Evolutionary conservation across 257 asterid species (phyloP).

Genomic region (Schizonepeta tenuifolia): DNA sequence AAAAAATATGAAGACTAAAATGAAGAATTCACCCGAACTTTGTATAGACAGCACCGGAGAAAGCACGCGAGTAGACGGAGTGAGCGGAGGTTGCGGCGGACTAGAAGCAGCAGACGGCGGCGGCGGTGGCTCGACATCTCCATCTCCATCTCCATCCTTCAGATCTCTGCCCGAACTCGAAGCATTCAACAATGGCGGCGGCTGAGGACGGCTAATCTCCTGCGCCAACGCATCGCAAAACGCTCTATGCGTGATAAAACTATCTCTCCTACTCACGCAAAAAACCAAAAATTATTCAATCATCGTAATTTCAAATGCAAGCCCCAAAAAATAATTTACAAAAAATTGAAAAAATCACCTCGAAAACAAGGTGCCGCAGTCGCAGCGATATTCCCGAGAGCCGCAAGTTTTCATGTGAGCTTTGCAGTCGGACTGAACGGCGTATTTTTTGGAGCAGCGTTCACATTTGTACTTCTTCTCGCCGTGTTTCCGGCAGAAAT

Average conservation of each 20-base stretch:
- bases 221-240: constrained; percentile 93
- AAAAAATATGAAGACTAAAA: not conserved
- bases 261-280: constrained; percentile 67
- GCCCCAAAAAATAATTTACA: not conserved
- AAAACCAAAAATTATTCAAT: not conserved
- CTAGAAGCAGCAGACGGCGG: constrained; percentile 50
- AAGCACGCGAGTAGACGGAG: constrained; percentile 76
- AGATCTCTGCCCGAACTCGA: constrained; percentile 39
- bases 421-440: constrained; percentile 90
- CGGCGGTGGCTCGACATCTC: constrained; percentile 26
- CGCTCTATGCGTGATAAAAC: constrained; percentile 87
- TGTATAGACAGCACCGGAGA: constrained; percentile 92
- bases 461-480: constrained; percentile 88
- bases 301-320: not conserved
- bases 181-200: constrained; percentile 20
- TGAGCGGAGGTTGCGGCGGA: constrained; percentile 85
- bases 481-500: constrained; percentile 91
- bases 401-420: constrained; percentile 96
- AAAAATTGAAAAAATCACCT: constrained; percentile 44
- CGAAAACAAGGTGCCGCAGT: constrained; percentile 90
- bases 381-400: constrained; percentile 85
- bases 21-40: constrained; percentile 65
- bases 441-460: constrained; percentile 81
- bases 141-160: constrained; percentile 42
- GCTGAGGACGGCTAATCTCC: constrained; percentile 59